Evolutionary conservation across 2,329 filamentous ascomycete species (phyloP).

Genomic region (Cladosporium sphaerospermum): DNA sequence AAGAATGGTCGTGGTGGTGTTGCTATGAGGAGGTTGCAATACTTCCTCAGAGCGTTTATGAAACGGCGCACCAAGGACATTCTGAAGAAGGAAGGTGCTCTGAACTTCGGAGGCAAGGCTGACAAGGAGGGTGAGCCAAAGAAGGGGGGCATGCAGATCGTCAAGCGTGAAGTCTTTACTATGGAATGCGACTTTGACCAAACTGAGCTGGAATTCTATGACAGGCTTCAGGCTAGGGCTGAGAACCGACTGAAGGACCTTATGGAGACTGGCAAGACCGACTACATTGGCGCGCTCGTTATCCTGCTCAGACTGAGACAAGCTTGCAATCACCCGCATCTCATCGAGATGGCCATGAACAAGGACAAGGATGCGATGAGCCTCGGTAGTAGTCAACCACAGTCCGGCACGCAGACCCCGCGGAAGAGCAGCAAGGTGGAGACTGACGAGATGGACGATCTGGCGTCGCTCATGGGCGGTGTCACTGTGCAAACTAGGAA

Average conservation of each 20-base stretch:
- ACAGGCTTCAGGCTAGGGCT: constrained; percentile 73
- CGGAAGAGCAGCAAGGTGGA: constrained; percentile 43
- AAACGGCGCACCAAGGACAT: constrained; percentile 97
- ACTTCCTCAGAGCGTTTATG: constrained; percentile 89
- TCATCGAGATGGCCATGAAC: constrained; percentile 77
- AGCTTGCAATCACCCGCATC: constrained; percentile 86
- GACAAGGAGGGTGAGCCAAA: constrained; percentile 48
- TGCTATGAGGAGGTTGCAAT: constrained; percentile 79
- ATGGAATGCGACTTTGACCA: constrained; percentile 71
- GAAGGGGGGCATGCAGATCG: constrained; percentile 76
- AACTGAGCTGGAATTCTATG: constrained; percentile 79
- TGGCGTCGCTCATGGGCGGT: constrained; percentile 80
- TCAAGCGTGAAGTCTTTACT: constrained; percentile 79
- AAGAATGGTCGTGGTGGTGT: constrained; percentile 84
- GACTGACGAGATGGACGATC: constrained; percentile 66
- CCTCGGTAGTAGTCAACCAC: constrained; percentile 36
- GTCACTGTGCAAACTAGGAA: constrained; percentile 71
- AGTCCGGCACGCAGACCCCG: constrained; percentile 39
- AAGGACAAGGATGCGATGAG: constrained; percentile 81
- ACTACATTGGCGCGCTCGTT: constrained; percentile 90
- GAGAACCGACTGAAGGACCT: constrained; percentile 82
- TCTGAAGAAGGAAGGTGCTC: constrained; percentile 77
- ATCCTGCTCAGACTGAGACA: constrained; percentile 85
- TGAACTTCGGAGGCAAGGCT: constrained; percentile 67
- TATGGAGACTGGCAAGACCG: constrained; percentile 69